Conservation (phyloP, 2,329 filamentous ascomycete species). For the Penicillium nordicum region DNA sequence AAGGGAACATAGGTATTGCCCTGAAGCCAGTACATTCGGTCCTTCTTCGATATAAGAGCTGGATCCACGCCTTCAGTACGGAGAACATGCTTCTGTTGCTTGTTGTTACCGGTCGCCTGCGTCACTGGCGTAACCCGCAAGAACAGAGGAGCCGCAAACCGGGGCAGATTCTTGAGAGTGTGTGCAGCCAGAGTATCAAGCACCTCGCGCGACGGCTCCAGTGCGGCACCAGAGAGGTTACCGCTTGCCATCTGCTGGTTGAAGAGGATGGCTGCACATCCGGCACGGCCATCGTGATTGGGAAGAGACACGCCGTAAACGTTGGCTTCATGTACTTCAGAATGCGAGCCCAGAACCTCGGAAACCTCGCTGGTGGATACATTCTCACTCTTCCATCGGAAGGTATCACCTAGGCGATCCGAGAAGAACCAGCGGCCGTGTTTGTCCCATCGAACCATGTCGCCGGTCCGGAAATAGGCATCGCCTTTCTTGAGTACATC, state of each 20-base stretch:
- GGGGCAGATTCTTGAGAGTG: constrained; percentile 58
- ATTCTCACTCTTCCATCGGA: constrained; percentile 69
- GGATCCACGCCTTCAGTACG: constrained; percentile 73
- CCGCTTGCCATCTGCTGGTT: constrained; percentile 39
- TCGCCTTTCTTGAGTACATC: constrained; percentile 73
- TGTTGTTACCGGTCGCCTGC: constrained; percentile 77
- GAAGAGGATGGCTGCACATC: constrained; percentile 70
- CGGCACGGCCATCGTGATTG: constrained; percentile 77
- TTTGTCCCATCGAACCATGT: constrained; percentile 67
- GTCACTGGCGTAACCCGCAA: constrained; percentile 62
- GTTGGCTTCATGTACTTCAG: constrained; percentile 70
- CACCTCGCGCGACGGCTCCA: constrained; percentile 38
- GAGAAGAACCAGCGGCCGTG: constrained; percentile 76
- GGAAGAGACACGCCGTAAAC: constrained; percentile 81
- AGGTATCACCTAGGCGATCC: constrained; percentile 59
- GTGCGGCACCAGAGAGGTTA: constrained; percentile 16
- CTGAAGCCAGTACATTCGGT: constrained; percentile 64
- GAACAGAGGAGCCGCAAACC: constrained; percentile 75
- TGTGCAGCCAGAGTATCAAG: constrained; percentile 62
- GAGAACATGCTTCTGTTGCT: constrained; percentile 77
- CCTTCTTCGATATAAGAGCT: constrained; percentile 32
- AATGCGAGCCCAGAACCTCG: constrained; percentile 66
- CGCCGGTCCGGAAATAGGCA: constrained; percentile 80
- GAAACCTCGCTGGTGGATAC: constrained; percentile 79
- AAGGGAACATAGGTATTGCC: constrained; percentile 67